phyloP scores from a whole-genome alignment of 805 yeast species.

The Saturnispora zaruensis region DNA sequence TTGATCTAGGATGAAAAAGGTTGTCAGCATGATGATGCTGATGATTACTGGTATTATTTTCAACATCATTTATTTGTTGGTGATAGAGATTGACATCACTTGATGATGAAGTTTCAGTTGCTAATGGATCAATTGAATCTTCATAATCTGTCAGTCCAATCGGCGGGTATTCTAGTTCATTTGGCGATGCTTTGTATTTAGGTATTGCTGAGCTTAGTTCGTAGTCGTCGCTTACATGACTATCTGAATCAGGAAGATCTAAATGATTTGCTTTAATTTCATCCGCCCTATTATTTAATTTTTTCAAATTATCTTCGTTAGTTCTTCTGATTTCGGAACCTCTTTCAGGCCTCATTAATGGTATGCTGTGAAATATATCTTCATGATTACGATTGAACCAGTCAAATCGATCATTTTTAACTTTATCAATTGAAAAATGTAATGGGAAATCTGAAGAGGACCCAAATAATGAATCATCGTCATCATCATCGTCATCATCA shows the following conservation, averaged over 20 bases:
- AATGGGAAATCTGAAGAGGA: neutral
- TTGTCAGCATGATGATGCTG: neutral
- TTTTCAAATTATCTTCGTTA: slow-evolving; percentile 1
- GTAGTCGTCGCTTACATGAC: neutral
- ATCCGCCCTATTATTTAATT: neutral
- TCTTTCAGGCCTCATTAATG: slow-evolving; percentile 3
- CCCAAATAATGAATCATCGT: neutral
- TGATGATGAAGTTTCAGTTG: neutral
- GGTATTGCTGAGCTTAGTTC: neutral
- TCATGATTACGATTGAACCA: neutral
- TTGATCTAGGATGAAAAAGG: neutral
- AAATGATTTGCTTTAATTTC: neutral
- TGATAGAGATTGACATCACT: neutral
- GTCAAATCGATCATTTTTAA: neutral
- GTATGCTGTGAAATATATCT: neutral
- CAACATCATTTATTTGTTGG: neutral
- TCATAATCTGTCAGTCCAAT: neutral
- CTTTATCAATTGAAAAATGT: slow-evolving; percentile 2
- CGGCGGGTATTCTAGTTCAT: neutral
- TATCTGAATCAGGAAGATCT: neutral
- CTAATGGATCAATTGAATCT: neutral
- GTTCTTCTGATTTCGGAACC: slow-evolving; percentile 4
- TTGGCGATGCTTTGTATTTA: neutral
- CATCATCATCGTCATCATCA: neutral
- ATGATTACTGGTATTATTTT: neutral